Evolutionary conservation across 768 basidiomycete species (phyloP).

Genomic region (Boletus edulis): DNA sequence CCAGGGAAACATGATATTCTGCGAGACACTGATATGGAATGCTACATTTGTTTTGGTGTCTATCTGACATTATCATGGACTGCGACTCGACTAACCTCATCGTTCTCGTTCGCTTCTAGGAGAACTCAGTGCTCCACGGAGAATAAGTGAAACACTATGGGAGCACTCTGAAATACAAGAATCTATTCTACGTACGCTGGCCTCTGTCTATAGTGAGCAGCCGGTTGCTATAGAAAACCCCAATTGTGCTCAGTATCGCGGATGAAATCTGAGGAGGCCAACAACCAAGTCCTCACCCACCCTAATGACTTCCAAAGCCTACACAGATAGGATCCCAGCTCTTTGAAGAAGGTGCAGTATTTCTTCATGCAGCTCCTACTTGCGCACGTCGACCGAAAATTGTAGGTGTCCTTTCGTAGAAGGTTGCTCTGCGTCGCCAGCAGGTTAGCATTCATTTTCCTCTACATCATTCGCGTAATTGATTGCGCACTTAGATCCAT

Average conservation of each 20-base stretch:
- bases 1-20: slow-evolving; percentile 47
- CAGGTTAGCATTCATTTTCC: slow-evolving; percentile 25
- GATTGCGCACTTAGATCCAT: slow-evolving; percentile 43
- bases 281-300: slow-evolving; percentile 6
- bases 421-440: slow-evolving; percentile 32
- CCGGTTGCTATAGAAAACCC: too few relatives aligned
- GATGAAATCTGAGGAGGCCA: not conserved
- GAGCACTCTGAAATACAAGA: slow-evolving; percentile 3
- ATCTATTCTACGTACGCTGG: not conserved
- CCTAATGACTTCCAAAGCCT: slow-evolving; percentile 2
- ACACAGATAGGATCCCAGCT: not conserved
- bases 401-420: slow-evolving; percentile 5
- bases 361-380: not conserved
- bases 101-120: not conserved
- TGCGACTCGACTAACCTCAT: not conserved
- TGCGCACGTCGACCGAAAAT: not conserved
- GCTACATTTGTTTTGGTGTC: slow-evolving; percentile 26
- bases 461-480: not conserved
- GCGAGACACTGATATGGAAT: slow-evolving; percentile 39
- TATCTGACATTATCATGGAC: not conserved
- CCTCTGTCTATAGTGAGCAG: too few relatives aligned
- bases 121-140: slow-evolving; percentile 1
- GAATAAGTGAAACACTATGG: slow-evolving; percentile 6
- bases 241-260: too few relatives aligned
- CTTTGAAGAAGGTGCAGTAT: not conserved